Conservation (phyloP, 192 early-diverging fungal genomes). For the Coemansia sp. region DNA sequence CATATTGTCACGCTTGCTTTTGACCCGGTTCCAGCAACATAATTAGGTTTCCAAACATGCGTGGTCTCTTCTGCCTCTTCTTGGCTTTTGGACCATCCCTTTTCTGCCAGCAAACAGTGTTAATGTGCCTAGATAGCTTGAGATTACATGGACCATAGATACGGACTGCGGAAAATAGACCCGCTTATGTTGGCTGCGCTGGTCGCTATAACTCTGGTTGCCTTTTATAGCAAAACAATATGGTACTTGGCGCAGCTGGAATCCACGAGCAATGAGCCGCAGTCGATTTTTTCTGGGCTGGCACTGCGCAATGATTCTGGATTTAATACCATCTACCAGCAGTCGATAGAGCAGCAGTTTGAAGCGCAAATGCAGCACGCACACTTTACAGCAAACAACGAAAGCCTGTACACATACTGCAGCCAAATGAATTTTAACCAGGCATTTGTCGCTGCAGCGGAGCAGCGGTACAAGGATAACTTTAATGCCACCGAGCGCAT, state of each 20-base stretch:
- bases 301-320: neutral
- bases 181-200: neutral
- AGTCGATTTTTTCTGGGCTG: slow-evolving; percentile 9
- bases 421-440: slow-evolving; percentile 16
- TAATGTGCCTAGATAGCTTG: too few relatives aligned
- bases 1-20: neutral
- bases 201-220: neutral
- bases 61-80: too few relatives aligned
- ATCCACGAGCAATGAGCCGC: neutral
- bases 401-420: slow-evolving; percentile 31
- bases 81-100: too few relatives aligned
- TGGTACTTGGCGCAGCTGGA: neutral
- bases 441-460: slow-evolving; percentile 14
- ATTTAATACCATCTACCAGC: neutral
- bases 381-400: slow-evolving; percentile 22
- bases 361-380: slow-evolving; percentile 16
- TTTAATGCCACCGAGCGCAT: neutral
- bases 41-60: too few relatives aligned
- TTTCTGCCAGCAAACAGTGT: too few relatives aligned
- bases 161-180: slow-evolving; percentile 1
- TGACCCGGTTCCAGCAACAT: slow-evolving; percentile 5
- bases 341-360: slow-evolving; percentile 3
- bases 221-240: neutral
- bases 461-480: slow-evolving; percentile 18
- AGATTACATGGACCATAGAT: neutral